phyloP scores from a whole-genome alignment of 495 filamentous ascomycete species.

The Tuber indicum region DNA sequence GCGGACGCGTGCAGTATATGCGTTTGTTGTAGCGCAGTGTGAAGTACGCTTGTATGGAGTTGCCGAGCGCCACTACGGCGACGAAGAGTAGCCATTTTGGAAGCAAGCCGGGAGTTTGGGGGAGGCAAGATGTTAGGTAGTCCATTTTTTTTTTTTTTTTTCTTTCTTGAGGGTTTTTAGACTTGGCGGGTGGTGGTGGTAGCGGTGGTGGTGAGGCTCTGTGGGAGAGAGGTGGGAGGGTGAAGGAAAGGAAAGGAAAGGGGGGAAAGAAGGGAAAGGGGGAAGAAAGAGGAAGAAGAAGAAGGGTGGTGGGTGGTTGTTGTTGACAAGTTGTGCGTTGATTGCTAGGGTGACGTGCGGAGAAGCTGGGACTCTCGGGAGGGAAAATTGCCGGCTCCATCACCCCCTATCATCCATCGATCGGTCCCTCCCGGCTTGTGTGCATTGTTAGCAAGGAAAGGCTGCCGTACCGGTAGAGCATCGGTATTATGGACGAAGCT shows the following conservation, averaged over 20 bases:
- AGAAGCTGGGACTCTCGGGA: slow-evolving; percentile 5
- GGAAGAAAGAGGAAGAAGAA: background rate
- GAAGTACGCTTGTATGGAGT: slow-evolving; percentile 71
- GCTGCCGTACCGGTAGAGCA: slow-evolving; percentile 45
- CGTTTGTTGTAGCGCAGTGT: slow-evolving; percentile 67
- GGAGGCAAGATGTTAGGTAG: slow-evolving; percentile 45
- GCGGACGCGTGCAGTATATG: slow-evolving; percentile 53
- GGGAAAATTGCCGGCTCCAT: slow-evolving; percentile 6
- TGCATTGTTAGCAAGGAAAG: background rate
- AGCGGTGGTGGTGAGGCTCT: slow-evolving; percentile 4
- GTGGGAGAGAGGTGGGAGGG: background rate
- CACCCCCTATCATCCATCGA: background rate
- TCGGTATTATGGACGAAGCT: slow-evolving; percentile 45
- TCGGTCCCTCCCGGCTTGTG: background rate
- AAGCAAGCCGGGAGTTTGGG: slow-evolving; percentile 54
- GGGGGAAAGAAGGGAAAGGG: background rate
- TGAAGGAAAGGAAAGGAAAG: too few species aligned
- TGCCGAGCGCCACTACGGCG: slow-evolving; percentile 67
- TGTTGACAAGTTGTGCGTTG: background rate
- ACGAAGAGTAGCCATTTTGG: slow-evolving; percentile 66
- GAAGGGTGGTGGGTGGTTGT: background rate
- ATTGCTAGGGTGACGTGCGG: background rate
- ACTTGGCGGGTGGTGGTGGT: slow-evolving; percentile 8
- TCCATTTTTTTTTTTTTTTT: slow-evolving; percentile 18
- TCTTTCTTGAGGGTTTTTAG: background rate